A percentile compares a stretch with the other conserved stretches of the same genome.
phyloP scores from a whole-genome alignment of 306 rosid species.

The Fragaria nilgerrensis region DNA sequence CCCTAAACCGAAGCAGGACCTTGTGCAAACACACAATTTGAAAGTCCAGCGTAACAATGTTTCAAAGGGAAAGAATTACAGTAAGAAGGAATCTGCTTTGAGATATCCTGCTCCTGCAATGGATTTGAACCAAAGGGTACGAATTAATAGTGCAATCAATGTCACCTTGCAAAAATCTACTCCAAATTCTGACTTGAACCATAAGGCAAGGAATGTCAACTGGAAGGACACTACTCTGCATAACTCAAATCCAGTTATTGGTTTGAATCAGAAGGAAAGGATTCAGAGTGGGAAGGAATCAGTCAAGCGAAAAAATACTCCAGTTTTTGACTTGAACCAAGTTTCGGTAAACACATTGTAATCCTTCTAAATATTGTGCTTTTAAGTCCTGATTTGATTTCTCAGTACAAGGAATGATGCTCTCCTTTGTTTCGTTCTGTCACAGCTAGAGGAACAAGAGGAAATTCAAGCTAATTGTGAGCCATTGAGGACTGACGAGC shows the following conservation, averaged over 20 bases:
- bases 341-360: constrained; percentile 60
- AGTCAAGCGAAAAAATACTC: constrained; percentile 40
- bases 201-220: constrained; percentile 42
- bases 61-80: constrained; percentile 48
- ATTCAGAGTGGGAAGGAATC: constrained; percentile 57
- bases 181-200: constrained; percentile 59
- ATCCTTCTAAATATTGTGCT: constrained; percentile 8
- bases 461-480: constrained; percentile 57
- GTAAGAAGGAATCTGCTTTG: constrained; percentile 44
- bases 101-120: constrained; percentile 24
- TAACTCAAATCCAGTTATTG: constrained; percentile 38
- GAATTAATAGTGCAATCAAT: constrained; percentile 36
- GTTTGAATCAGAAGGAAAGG: constrained; percentile 61
- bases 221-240: constrained; percentile 48
- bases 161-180: constrained; percentile 34
- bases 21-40: constrained; percentile 31
- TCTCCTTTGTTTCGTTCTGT: constrained; percentile 6
- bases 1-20: constrained; percentile 39
- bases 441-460: constrained; percentile 88
- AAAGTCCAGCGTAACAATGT: constrained; percentile 35
- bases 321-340: constrained; percentile 87
- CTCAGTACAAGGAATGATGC: constrained; percentile 17
- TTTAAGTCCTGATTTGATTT: constrained; percentile 11
- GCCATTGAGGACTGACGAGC: constrained; percentile 51
- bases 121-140: constrained; percentile 53